Base-by-base conservation (phyloP, 2,329 filamentous ascomycete species). In the Neodidymelliopsis sp. region DNA sequence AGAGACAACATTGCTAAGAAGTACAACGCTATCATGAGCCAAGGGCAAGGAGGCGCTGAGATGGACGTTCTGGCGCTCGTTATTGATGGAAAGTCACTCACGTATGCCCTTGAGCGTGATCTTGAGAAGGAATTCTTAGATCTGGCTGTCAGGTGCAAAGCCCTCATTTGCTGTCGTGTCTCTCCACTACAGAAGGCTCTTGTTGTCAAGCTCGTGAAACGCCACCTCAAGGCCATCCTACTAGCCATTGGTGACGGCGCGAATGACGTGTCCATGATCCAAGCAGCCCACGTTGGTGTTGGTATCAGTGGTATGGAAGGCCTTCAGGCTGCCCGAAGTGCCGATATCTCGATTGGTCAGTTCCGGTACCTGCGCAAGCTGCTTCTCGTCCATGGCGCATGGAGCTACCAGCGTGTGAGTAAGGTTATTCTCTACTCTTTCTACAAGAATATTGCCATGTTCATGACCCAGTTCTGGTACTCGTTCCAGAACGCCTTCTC, bases 211-310 rank as follows among this genome's bases (percentile, higher is more conserved):
- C 84, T 97, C 59, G 94, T 99, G 68, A 99, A 97, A 76, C 90
- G 91, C 60, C 90, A 96, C 71, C 84, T 94, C 60, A 90, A 97
- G 70, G 85, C 91, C 10, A 91, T 99, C 60, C 85, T 97, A 42
- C 84, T 99, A 39, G 94, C 94, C 40, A 97, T 99, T 71, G 94
- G 94, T 60, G 94, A 99, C 66, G 94, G 94, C 58, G 94, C 94
- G 35, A 99, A 99, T 75, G 94, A 99, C 67, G 94, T 99, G n/a
- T 97, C 93, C 13, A 99, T 99, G 94, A 99, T 99, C 45, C 94
- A 99, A 77, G 94, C 94, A 9, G 94, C 94, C 10, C 94, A 99
- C 71, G 96, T 99, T 58, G 94, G 94, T 57, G 90, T 99, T 33
- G 94, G 94, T 74, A 99, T 99, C 73, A 96, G 91, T 67, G 94